Evolutionary conservation across 257 asterid genomes (phyloP).

Genomic region (Mitragyna speciosa): DNA sequence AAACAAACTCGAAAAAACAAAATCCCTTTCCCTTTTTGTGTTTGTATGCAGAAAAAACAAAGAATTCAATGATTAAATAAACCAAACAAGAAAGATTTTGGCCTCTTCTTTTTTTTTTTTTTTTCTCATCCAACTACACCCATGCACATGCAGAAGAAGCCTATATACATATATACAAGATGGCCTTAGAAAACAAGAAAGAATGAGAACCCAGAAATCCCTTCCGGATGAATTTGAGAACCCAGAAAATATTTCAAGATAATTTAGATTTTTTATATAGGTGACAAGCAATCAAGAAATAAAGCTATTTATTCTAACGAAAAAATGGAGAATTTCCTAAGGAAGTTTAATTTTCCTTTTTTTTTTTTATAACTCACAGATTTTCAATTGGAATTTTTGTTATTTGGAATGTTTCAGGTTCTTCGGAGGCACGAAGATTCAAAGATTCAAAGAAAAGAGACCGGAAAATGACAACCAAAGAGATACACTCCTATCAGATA

Average conservation of each 20-base stretch:
- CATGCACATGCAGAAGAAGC: slow-evolving; percentile 30
- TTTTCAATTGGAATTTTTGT: slow-evolving; percentile 61
- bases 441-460: slow-evolving; percentile 15
- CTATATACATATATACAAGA: background rate
- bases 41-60: background rate
- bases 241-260: slow-evolving; percentile 1
- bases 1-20: slow-evolving; percentile 27
- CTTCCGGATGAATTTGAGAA: slow-evolving; percentile 13
- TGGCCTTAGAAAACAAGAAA: slow-evolving; percentile 15
- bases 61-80: background rate
- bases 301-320: background rate
- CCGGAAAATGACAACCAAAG: slow-evolving; percentile 23
- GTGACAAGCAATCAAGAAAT: background rate
- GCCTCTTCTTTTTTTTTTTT: slow-evolving; percentile 24
- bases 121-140: slow-evolving; percentile 45
- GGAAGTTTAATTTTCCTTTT: slow-evolving; percentile 13
- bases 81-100: background rate
- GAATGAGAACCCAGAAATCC: slow-evolving; percentile 35
- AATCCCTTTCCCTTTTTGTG: background rate
- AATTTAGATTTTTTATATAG: background rate
- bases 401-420: slow-evolving; percentile 54
- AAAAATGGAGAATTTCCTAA: background rate
- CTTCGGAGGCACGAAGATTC: slow-evolving; percentile 46
- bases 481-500: background rate
- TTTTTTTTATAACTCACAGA: slow-evolving; percentile 21